Evolutionary conservation across 257 asterid genomes (phyloP), one percentile per base, ranked within the genome.

Genomic region (Fraxinus anomala): DNA sequence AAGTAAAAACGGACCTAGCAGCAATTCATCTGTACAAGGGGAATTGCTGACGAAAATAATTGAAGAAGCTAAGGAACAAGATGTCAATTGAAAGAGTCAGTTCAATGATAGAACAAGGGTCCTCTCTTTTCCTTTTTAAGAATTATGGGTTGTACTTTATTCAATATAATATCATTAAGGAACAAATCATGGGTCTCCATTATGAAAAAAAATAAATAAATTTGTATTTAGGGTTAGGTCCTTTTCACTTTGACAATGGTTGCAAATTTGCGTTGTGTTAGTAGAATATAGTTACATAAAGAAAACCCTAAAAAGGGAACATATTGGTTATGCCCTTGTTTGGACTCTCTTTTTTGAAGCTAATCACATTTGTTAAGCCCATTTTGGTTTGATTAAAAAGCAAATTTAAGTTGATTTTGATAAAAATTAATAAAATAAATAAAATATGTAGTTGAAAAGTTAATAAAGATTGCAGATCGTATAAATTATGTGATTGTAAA

Each of bases 171-270:
- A 69, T 74, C 76, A 30, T 72, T 37, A 37, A 68, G 79, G 82
- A 72, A 70, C 90, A 90, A 88, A 91, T 89, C 76, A 88, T 88
- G 84, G 89, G 26, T 68, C 79, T 28, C 56, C 23, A 70, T 68
- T 17, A 85, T 75, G 78, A 3, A 31, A 31, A 70, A 73, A 77
- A 51, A 80, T 75, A 67, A 34, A 10, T 1, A 39, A 26, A 26
- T 0, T 26, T 74, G 19, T 36, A 42, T 70, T 71, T 77, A 81
- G 82, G 80, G 78, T 81, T 36, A 75, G 80, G 91, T 88, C 90
- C 74, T 78, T 88, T 84, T 90, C 91, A 73, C 12, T 49, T 40
- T 74, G 71, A 74, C 77, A 42, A 5, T 65, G 36, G 54, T 39
- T 69, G 59, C 76, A 12, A 42, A 42, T 42, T 42, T 42, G 5